A percentile compares a stretch with the other conserved stretches of the same genome.
These are phyloP conservation scores for Cymodocea nodosa DNA, from an alignment of 116 monocot species.

Conservation along the genomic window DNA sequence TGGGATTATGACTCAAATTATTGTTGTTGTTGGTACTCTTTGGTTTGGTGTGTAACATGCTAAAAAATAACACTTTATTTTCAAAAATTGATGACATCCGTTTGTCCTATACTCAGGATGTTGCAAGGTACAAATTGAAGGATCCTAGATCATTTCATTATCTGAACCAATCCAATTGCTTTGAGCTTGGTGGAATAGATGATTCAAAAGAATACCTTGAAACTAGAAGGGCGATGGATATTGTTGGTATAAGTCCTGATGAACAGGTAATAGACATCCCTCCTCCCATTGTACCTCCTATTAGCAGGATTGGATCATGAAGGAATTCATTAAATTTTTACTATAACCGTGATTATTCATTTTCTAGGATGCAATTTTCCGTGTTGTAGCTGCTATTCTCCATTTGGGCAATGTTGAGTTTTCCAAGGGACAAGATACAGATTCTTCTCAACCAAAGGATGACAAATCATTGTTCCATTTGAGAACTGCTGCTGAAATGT, in stretches of 20 bases:
- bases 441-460: slow-evolving; percentile 65
- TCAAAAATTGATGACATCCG: no score
- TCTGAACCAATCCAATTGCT: slow-evolving; percentile 57
- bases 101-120: slow-evolving; percentile 10
- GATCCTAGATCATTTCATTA: slow-evolving; percentile 41
- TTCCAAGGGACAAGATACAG: slow-evolving; percentile 51
- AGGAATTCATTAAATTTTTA: no score
- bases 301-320: no score
- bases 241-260: slow-evolving; percentile 31
- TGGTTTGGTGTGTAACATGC: no score
- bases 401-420: slow-evolving; percentile 75
- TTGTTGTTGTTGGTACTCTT: no score
- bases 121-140: slow-evolving; percentile 28
- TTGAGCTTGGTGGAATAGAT: slow-evolving; percentile 39
- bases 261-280: no score
- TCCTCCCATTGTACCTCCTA: no score
- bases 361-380: slow-evolving; percentile 73
- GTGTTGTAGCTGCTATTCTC: slow-evolving; percentile 72
- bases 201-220: slow-evolving; percentile 44
- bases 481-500: slow-evolving; percentile 55
- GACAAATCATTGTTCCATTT: slow-evolving; percentile 61
- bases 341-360: background rate
- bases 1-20: no score
- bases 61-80: no score
- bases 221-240: slow-evolving; percentile 50